A percentile compares a stretch with the other conserved stretches of the same genome.
phyloP scores from a whole-genome alignment of 169 alveolate species.

The Amoebophrya sp. region DNA sequence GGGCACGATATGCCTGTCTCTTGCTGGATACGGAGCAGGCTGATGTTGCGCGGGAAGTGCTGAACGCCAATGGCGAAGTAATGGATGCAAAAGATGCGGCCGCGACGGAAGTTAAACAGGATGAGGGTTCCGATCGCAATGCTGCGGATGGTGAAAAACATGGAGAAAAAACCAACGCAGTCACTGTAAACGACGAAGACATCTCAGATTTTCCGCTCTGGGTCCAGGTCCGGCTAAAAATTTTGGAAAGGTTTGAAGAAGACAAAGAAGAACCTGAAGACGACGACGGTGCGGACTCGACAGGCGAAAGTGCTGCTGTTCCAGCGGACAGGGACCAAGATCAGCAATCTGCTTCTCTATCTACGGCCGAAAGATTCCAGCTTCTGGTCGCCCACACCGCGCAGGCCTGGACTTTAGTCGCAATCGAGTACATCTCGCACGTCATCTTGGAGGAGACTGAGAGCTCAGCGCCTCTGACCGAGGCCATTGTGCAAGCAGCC shows the following conservation, averaged over 20 bases:
- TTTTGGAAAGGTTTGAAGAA: no score
- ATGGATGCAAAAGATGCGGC: no score
- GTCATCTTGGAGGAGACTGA: neutral
- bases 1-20: neutral
- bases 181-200: neutral
- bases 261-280: no score
- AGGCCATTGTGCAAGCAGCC: neutral
- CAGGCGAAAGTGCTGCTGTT: no score
- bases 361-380: neutral
- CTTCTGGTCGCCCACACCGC: neutral
- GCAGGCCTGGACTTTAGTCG: neutral
- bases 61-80: no score
- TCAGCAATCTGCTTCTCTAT: neutral
- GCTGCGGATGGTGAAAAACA: no score
- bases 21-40: neutral
- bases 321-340: no score
- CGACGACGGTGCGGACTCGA: no score
- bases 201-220: neutral
- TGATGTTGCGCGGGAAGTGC: neutral
- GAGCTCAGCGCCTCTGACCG: neutral
- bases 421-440: neutral
- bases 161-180: no score
- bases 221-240: neutral
- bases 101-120: no score
- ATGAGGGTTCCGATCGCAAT: no score